Percentiles rank a stretch among this genome's conserved stretches.
phyloP scores from a whole-genome alignment of 2,329 filamentous ascomycete genomes.

The Sclerotinia glacialis region DNA sequence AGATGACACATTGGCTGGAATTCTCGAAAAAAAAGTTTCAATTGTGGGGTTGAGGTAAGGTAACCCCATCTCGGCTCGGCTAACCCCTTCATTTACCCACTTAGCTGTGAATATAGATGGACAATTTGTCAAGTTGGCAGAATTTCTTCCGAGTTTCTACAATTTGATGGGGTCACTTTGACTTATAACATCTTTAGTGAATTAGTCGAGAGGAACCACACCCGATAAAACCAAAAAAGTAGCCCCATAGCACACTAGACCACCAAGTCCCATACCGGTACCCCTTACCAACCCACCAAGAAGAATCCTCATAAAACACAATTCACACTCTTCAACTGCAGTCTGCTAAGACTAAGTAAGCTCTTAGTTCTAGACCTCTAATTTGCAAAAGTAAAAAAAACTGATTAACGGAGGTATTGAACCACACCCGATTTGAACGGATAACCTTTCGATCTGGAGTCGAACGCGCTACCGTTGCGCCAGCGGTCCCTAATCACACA shows the following conservation, averaged over 20 bases:
- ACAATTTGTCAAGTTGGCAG: too few species aligned
- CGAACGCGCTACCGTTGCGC: constrained; percentile 34
- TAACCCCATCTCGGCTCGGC: background rate
- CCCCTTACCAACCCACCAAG: background rate
- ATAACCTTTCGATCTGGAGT: constrained; percentile 39
- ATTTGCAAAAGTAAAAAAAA: background rate
- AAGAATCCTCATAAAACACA: background rate
- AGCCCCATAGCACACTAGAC: background rate
- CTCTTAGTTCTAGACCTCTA: background rate
- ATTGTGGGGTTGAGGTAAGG: background rate
- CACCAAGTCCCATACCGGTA: background rate
- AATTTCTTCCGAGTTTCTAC: too few species aligned
- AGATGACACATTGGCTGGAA: background rate
- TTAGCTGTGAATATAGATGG: background rate
- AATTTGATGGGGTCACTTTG: too few species aligned
- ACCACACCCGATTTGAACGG: constrained; percentile 38
- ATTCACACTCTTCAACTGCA: too few species aligned
- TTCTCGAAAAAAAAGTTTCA: background rate
- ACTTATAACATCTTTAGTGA: background rate
- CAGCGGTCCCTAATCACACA: constrained; percentile 20
- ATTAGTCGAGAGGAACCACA: background rate
- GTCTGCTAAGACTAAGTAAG: rapidly evolving
- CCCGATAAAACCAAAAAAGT: background rate
- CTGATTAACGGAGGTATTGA: constrained; percentile 25
- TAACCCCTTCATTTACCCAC: constrained; percentile 15